These are phyloP conservation scores for Mycena galericulata DNA, from an alignment of 768 basidiomycete genomes.

Conservation along the genomic window DNA sequence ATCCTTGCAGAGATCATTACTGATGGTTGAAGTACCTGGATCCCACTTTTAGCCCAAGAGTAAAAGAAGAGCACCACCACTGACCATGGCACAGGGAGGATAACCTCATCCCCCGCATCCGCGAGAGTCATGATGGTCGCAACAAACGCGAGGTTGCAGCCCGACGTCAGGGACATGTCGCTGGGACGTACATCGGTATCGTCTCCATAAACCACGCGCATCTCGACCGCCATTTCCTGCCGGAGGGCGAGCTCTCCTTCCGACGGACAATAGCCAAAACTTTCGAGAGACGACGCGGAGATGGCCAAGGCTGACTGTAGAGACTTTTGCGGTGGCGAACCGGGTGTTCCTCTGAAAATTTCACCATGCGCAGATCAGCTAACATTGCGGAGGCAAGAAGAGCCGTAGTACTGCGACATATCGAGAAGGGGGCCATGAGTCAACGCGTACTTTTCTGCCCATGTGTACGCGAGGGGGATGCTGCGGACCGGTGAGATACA, in stretches of 20 bases:
- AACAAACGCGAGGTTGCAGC: slow-evolving; percentile 81
- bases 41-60: no score
- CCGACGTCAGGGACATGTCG: slow-evolving; percentile 77
- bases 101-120: slow-evolving; percentile 77
- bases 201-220: slow-evolving; percentile 67
- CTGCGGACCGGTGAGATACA: slow-evolving; percentile 48
- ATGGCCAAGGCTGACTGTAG: slow-evolving; percentile 63
- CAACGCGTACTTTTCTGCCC: slow-evolving; percentile 60
- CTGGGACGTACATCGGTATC: slow-evolving; percentile 59
- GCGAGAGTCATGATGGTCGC: slow-evolving; percentile 72
- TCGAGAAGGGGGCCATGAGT: slow-evolving; percentile 67
- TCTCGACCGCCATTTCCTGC: slow-evolving; percentile 67
- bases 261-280: slow-evolving; percentile 68
- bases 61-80: no score
- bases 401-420: slow-evolving; percentile 69
- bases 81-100: slow-evolving; percentile 80
- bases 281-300: slow-evolving; percentile 55
- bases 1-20: slow-evolving; percentile 47
- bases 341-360: slow-evolving; percentile 77
- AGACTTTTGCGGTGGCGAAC: slow-evolving; percentile 66
- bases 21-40: slow-evolving; percentile 78
- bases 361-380: slow-evolving; percentile 48
- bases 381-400: background rate
- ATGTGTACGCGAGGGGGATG: slow-evolving; percentile 69
- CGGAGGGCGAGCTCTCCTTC: slow-evolving; percentile 69